Evolutionary conservation across 805 yeast species (phyloP).

Genomic region (Saccharomycopsis capsularis): DNA sequence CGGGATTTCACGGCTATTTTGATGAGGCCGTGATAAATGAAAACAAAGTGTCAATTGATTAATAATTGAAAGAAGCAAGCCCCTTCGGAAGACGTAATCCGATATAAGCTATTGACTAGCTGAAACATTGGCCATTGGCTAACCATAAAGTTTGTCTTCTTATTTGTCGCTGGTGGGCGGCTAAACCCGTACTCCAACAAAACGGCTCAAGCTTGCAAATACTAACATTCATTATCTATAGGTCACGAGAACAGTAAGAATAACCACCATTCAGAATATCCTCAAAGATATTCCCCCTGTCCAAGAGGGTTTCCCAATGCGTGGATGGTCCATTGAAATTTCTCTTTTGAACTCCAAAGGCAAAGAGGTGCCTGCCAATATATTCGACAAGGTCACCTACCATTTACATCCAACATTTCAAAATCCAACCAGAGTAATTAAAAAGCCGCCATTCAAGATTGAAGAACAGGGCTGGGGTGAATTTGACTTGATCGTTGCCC

Average conservation of each 20-base stretch:
- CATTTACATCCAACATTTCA: conserved; percentile 91
- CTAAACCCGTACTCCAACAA: too few relatives aligned
- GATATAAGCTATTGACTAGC: too few relatives aligned
- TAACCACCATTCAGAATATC: conserved; percentile 80
- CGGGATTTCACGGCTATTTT: too few relatives aligned
- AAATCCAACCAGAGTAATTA: conserved; percentile 77
- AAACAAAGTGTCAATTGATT: too few relatives aligned
- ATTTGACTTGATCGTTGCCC: conserved; percentile 76
- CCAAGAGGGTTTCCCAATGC: conserved; percentile 87
- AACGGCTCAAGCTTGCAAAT: too few relatives aligned
- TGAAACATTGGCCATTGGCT: too few relatives aligned
- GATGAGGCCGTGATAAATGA: too few relatives aligned
- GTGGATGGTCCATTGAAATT: conserved; percentile 84
- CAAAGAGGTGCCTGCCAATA: conserved; percentile 73
- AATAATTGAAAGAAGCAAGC: too few relatives aligned
- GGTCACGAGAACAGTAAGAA: conserved; percentile 81
- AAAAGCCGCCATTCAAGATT: conserved; percentile 77
- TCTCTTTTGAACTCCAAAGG: conserved; percentile 72
- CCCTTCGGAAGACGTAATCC: too few relatives aligned
- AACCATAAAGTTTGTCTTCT: too few relatives aligned
- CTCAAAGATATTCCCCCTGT: conserved; percentile 76
- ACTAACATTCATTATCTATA: neutral
- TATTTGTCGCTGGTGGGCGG: too few relatives aligned
- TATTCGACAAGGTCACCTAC: conserved; percentile 89
- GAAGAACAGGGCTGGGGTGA: conserved; percentile 99